Conservation (phyloP, 2,329 filamentous ascomycete genomes). For the Thielaviopsis punctulata region DNA sequence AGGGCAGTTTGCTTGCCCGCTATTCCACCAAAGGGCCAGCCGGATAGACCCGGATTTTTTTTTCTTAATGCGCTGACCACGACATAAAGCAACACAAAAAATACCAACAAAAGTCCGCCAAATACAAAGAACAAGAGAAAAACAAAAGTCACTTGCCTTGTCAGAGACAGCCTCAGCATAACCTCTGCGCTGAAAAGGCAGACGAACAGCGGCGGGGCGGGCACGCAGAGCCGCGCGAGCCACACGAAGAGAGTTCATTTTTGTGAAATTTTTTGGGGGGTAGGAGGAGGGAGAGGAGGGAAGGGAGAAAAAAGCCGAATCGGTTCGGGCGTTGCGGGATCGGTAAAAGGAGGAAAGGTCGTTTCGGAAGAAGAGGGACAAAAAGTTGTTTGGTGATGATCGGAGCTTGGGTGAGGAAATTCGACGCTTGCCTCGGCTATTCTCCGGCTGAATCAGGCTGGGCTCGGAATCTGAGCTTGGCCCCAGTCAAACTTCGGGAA, state of each 20-base stretch:
- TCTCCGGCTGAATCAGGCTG: constrained; percentile 10
- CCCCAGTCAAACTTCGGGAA: background rate
- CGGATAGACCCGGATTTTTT: background rate
- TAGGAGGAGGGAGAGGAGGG: constrained; percentile 11
- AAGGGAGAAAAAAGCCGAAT: background rate
- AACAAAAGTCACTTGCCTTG: constrained; percentile 40
- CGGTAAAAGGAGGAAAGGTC: background rate
- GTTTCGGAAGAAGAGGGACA: constrained; percentile 10
- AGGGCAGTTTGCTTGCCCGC: background rate
- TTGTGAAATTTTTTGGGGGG: constrained; percentile 20
- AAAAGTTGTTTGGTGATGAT: constrained; percentile 10
- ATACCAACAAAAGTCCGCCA: background rate
- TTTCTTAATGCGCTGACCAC: background rate
- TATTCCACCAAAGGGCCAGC: background rate
- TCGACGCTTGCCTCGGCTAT: constrained; percentile 11
- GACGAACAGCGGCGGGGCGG: constrained; percentile 58
- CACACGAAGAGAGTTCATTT: constrained; percentile 90
- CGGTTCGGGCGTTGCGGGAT: constrained; percentile 1
- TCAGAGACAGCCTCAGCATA: constrained; percentile 80
- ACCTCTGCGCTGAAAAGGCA: constrained; percentile 66
- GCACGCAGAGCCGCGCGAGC: constrained; percentile 78
- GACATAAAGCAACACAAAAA: background rate
- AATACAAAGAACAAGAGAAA: no score
- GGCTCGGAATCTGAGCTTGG: constrained; percentile 1
- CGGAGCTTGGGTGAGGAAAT: constrained; percentile 12